Base-by-base conservation (phyloP, 2,329 filamentous ascomycete species). In the Arthroderma uncinatum region DNA sequence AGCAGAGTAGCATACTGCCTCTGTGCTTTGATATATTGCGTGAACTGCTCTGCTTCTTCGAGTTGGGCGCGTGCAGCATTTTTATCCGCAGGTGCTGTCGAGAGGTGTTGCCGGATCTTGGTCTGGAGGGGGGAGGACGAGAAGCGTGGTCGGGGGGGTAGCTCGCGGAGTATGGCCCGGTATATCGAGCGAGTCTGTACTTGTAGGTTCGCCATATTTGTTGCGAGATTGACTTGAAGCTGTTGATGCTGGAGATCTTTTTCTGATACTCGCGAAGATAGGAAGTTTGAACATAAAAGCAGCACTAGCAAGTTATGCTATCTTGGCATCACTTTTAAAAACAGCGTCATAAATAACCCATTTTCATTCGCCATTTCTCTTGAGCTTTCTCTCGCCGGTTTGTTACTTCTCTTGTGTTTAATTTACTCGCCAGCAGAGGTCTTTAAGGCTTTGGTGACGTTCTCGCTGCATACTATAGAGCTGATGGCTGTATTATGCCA, bases 131-230 rank as follows among this genome's bases (percentile, higher is more conserved):
- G 81, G 0, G 89, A 85, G 39, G 85, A 83, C 23, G 77, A 73
- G 62, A 80, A 77, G 65, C 82, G 71, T 1, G 80, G 77, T 4
- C 84, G 85, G 6, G 86, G 81, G 1, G 92, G 92, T 7, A 96
- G 83, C 75, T 96, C 90, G 71, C 92, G 89, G 57, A 97, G 83
- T 67, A 96, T 79, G 42, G 85, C 81, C 66, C 92, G 88, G 79
- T 97, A 97, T 68, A 95, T 79, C 36, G 89, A 83, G 66, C 89
- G 88, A 40, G 80, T 70, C 61, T 78, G 70, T 39, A 73, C 65
- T 50, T 71, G 44, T 23, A 34, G 10, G 33, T 25, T 52, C 23
- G 47, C 34, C 55, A 57, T 52, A 16, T 23, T 50, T 57, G 48
- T 14, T 19, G 25, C 7, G 5, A 42, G 8, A 42, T 42, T 42